phyloP scores from a whole-genome alignment of 305 asterid genomes.

The Solanum hybrid region DNA sequence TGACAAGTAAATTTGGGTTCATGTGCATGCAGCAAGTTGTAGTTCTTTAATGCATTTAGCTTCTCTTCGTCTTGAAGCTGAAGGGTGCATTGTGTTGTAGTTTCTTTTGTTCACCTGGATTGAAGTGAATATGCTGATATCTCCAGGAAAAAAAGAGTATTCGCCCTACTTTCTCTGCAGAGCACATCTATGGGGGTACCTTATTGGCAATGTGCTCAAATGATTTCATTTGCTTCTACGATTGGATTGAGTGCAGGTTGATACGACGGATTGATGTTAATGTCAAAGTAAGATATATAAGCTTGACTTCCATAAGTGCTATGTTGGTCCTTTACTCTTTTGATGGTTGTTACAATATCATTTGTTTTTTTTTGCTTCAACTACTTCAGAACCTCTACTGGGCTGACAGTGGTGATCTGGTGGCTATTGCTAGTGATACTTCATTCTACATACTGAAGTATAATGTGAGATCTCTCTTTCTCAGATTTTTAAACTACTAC shows the following conservation, averaged over 20 bases:
- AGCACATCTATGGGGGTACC: conserved; percentile 85
- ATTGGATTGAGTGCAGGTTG: conserved; percentile 94
- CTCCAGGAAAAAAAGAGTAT: conserved; percentile 97
- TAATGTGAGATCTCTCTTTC: conserved; percentile 20
- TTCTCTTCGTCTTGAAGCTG: neutral
- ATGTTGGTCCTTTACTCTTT: neutral
- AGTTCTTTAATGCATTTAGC: neutral
- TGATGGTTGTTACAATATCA: conserved; percentile 8
- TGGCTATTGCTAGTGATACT: conserved; percentile 64
- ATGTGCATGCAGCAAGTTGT: neutral
- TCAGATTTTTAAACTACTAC: neutral
- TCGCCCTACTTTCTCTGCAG: conserved; percentile 95
- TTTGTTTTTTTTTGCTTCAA: neutral
- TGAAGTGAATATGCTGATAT: conserved; percentile 16
- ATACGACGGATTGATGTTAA: conserved; percentile 87
- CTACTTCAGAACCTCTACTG: conserved; percentile 87
- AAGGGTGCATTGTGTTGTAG: neutral
- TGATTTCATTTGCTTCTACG: conserved; percentile 92
- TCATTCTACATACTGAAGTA: conserved; percentile 49
- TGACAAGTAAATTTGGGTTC: neutral
- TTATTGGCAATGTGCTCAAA: conserved; percentile 88
- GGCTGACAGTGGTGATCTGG: conserved; percentile 99
- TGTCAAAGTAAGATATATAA: conserved; percentile 60
- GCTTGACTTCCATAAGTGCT: neutral
- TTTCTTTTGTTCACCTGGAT: conserved; percentile 8